phyloP scores from a whole-genome alignment of 2,329 filamentous ascomycete species.

The Botrytis hyacinthi region DNA sequence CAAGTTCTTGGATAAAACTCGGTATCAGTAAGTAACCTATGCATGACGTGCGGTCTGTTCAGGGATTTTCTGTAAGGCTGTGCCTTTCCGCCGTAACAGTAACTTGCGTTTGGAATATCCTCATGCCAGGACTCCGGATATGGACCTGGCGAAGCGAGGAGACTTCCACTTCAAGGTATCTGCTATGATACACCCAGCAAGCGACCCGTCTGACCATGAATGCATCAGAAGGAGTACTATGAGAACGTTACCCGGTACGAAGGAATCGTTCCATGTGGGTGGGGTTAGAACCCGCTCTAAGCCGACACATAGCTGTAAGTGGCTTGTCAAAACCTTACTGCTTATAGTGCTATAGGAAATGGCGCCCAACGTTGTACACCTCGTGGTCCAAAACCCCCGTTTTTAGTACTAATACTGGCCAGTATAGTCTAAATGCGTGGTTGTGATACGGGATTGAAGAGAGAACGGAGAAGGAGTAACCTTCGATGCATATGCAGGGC shows the following conservation, averaged over 20 bases:
- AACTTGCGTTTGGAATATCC: constrained; percentile 22
- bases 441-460: constrained; percentile 23
- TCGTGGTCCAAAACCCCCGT: neutral
- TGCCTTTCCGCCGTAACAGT: constrained; percentile 25
- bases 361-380: constrained; percentile 25
- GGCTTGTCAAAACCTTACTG: neutral
- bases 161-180: constrained; percentile 9
- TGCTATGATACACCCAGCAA: constrained; percentile 4
- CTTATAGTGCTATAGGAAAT: neutral
- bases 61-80: constrained; percentile 23
- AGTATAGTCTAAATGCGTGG: constrained; percentile 27
- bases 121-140: constrained; percentile 22
- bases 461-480: constrained; percentile 10
- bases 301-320: neutral
- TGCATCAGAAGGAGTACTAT: neutral
- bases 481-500: constrained; percentile 19
- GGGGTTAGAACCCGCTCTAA: neutral
- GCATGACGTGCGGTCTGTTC: constrained; percentile 19
- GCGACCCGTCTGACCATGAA: constrained; percentile 2
- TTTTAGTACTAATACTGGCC: constrained; percentile 22
- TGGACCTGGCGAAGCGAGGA: neutral
- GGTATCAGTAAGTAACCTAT: neutral
- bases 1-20: neutral
- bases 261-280: neutral
- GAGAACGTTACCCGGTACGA: constrained; percentile 3